Evolutionary conservation across 768 basidiomycete genomes (phyloP).

Genomic region (Lentinula guzmanii): DNA sequence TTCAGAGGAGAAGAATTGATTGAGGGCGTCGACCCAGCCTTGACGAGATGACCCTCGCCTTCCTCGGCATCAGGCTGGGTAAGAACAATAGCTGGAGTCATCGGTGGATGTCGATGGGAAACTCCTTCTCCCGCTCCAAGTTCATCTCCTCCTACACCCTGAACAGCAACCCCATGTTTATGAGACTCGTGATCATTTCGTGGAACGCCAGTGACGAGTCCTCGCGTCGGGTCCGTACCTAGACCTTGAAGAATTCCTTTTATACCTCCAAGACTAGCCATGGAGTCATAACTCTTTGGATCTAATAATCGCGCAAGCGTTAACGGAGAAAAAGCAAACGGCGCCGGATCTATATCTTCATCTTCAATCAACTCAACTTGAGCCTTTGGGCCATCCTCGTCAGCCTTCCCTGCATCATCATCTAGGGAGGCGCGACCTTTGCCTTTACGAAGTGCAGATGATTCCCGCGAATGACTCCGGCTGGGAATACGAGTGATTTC

Average conservation of each 20-base stretch:
- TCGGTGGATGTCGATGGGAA: slow-evolving; percentile 20
- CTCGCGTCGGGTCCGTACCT: slow-evolving; percentile 54
- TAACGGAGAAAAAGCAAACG: slow-evolving; percentile 70
- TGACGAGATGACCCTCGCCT: slow-evolving; percentile 1
- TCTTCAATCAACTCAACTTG: slow-evolving; percentile 23
- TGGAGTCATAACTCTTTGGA: slow-evolving; percentile 70
- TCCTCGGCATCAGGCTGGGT: slow-evolving; percentile 20
- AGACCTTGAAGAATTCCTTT: slow-evolving; percentile 63
- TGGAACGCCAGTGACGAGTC: slow-evolving; percentile 22
- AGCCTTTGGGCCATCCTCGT: slow-evolving; percentile 14
- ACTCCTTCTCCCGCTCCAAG: slow-evolving; percentile 15
- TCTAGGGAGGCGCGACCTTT: slow-evolving; percentile 7
- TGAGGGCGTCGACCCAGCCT: neutral
- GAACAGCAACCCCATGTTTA: neutral
- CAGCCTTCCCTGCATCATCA: slow-evolving; percentile 10
- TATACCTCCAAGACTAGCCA: slow-evolving; percentile 69
- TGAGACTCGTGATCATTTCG: neutral
- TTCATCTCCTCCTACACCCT: slow-evolving; percentile 12
- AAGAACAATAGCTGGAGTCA: slow-evolving; percentile 23
- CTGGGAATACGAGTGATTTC: slow-evolving; percentile 27
- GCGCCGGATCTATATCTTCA: slow-evolving; percentile 49
- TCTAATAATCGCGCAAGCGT: slow-evolving; percentile 83
- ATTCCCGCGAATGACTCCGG: slow-evolving; percentile 15
- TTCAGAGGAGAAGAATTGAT: neutral
- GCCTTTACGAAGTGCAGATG: slow-evolving; percentile 8